These are phyloP conservation scores for Pyricularia pennisetigena DNA, from an alignment of 2,329 filamentous ascomycete species.

Conservation along the genomic window DNA sequence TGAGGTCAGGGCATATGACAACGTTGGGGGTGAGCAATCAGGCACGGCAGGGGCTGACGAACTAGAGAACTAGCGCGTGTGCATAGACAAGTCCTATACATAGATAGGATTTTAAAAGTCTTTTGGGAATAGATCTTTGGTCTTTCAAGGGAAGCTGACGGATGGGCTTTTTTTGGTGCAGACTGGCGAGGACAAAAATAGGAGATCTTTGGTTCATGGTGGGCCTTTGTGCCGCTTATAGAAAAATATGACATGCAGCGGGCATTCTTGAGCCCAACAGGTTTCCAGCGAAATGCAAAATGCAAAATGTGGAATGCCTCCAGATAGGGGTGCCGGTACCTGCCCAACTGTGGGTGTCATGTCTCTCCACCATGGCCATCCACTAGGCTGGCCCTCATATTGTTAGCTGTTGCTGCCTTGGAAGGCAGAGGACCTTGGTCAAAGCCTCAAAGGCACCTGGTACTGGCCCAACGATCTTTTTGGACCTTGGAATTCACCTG, in stretches of 20 bases:
- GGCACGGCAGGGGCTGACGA: not conserved
- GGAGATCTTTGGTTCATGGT: not conserved
- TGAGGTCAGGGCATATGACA: not conserved
- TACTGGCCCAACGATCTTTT: not conserved
- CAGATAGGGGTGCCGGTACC: not conserved
- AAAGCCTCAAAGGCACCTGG: not conserved
- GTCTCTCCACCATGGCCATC: not conserved
- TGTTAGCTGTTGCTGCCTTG: not conserved
- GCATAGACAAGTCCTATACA: not conserved
- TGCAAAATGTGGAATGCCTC: not conserved
- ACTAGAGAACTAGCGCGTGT: not conserved
- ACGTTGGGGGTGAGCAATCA: not conserved
- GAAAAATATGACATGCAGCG: not conserved
- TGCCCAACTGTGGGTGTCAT: not conserved
- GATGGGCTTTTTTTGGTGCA: not conserved
- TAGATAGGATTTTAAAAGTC: not conserved
- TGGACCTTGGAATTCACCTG: not conserved
- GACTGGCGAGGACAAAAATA: not conserved
- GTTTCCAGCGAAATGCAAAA: not conserved
- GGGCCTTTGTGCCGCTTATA: not conserved
- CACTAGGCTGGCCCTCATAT: not conserved
- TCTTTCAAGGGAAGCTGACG: not conserved
- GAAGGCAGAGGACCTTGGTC: not conserved
- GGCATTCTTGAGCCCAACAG: not conserved
- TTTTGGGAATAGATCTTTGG: not conserved